These are phyloP conservation scores for Spirogloea muscicola DNA, from an alignment of 139 green algal genomes.

Conservation along the genomic window DNA sequence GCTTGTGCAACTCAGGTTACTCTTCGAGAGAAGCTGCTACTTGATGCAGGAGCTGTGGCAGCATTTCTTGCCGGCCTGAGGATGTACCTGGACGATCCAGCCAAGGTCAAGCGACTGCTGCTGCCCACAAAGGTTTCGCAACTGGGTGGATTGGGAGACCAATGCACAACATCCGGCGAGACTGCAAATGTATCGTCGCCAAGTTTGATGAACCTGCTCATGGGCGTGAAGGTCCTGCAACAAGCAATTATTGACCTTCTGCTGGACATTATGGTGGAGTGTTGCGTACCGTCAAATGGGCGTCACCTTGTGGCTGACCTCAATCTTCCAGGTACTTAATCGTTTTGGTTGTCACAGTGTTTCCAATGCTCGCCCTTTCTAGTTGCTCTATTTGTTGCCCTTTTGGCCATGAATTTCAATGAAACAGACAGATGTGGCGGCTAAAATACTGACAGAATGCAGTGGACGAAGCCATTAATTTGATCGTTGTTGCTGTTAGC, in stretches of 20 bases:
- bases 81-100: slow-evolving; percentile 54
- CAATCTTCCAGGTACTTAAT: not conserved
- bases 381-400: no score
- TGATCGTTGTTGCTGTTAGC: no score
- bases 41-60: slow-evolving; percentile 47
- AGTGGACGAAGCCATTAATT: no score
- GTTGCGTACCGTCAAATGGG: not conserved
- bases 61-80: slow-evolving; percentile 56
- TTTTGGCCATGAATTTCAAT: no score
- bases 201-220: slow-evolving; percentile 60
- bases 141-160: not conserved
- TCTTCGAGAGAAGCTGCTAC: slow-evolving; percentile 49
- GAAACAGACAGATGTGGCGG: no score
- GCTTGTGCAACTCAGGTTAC: no score
- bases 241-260: slow-evolving; percentile 60
- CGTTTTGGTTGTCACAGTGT: no score
- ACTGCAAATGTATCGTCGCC: not conserved
- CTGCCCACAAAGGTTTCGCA: slow-evolving; percentile 34
- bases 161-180: not conserved
- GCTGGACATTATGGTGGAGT: slow-evolving; percentile 60
- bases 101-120: slow-evolving; percentile 54
- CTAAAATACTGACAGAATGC: no score
- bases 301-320: not conserved
- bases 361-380: no score
- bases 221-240: slow-evolving; percentile 59